Conservation (phyloP, 2,329 filamentous ascomycete genomes). For the Pleurostoma richardsiae region DNA sequence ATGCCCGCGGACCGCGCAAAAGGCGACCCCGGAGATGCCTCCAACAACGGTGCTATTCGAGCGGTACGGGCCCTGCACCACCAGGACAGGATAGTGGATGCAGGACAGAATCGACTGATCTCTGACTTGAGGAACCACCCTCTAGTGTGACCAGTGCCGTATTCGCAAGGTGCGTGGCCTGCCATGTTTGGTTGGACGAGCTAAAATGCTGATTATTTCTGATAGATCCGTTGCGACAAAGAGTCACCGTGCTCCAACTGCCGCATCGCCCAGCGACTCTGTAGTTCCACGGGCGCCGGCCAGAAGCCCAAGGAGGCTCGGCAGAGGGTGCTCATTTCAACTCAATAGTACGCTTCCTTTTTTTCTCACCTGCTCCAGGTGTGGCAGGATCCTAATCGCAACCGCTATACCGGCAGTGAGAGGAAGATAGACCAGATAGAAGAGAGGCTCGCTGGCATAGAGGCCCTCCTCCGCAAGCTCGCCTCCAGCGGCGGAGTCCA, state of each 20-base stretch:
- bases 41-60: slow-evolving; percentile 5
- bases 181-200: neutral
- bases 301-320: slow-evolving; percentile 50
- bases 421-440: slow-evolving; percentile 47
- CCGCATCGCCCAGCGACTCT: slow-evolving; percentile 44
- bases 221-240: slow-evolving; percentile 55
- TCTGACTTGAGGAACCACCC: neutral
- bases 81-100: too few species aligned
- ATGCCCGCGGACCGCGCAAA: too few species aligned
- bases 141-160: slow-evolving; percentile 32
- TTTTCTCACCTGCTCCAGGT: neutral
- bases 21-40: slow-evolving; percentile 3
- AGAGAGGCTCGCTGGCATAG: slow-evolving; percentile 36
- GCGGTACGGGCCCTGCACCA: slow-evolving; percentile 5
- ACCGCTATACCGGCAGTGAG: slow-evolving; percentile 30
- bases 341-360: slow-evolving; percentile 47
- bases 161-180: slow-evolving; percentile 26
- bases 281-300: slow-evolving; percentile 48
- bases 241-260: slow-evolving; percentile 55
- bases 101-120: neutral
- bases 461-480: slow-evolving; percentile 33
- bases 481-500: slow-evolving; percentile 17
- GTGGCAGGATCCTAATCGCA: too few species aligned
- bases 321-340: slow-evolving; percentile 54
- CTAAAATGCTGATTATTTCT: too few species aligned